phyloP scores from a whole-genome alignment of 1,284 basidiomycete genomes.

The Phenoliferia sp. region DNA sequence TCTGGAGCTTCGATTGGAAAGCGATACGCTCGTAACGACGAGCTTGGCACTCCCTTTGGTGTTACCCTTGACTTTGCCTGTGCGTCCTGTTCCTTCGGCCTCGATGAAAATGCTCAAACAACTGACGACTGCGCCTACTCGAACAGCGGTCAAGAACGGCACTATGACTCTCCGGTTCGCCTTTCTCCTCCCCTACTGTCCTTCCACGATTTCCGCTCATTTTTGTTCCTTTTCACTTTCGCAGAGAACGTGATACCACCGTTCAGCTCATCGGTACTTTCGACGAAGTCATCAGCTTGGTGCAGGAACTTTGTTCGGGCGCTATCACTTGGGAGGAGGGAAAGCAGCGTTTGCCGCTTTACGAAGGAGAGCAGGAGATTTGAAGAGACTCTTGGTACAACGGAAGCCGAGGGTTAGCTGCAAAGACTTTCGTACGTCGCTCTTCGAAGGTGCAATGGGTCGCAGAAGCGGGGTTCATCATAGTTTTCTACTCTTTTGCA shows the following conservation, averaged over 20 bases:
- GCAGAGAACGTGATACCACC: conserved; percentile 88
- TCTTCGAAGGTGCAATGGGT: too few species aligned
- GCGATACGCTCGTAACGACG: conserved; percentile 96
- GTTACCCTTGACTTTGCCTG: conserved; percentile 97
- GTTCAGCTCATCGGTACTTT: conserved; percentile 86
- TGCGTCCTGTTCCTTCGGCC: conserved; percentile 47
- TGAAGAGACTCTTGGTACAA: too few species aligned
- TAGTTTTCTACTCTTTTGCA: too few species aligned
- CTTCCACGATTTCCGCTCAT: conserved; percentile 9
- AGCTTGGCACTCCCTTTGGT: conserved; percentile 95
- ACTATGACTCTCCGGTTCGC: conserved; percentile 75
- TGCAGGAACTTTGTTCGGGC: conserved; percentile 52
- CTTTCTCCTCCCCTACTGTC: neutral
- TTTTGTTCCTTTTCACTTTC: neutral
- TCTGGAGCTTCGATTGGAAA: conserved; percentile 92
- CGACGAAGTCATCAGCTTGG: conserved; percentile 80
- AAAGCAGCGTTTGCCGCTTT: conserved; percentile 64
- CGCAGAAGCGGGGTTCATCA: too few species aligned
- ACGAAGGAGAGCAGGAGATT: conserved; percentile 86
- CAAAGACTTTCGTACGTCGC: too few species aligned
- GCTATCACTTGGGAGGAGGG: conserved; percentile 74
- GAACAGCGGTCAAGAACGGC: conserved; percentile 68
- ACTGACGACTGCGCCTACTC: neutral
- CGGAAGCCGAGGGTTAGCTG: too few species aligned
- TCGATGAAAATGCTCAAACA: neutral